Conservation (phyloP, 1,139 yeast genomes). For the Geotrichum histeridarum region DNA sequence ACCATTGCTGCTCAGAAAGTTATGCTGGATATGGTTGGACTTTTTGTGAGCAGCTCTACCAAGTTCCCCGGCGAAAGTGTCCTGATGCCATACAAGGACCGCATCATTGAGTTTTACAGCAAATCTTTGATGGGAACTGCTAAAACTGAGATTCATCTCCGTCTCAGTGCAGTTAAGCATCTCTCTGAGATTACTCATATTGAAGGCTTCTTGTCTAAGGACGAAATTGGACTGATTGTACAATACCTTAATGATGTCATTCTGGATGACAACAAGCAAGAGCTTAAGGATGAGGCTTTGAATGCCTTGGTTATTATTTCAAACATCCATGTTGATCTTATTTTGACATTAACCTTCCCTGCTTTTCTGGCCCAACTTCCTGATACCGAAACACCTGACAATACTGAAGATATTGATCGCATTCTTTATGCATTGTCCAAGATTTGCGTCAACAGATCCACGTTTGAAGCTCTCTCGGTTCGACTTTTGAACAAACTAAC, state of each 20-base stretch:
- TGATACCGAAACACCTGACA: constrained; percentile 31
- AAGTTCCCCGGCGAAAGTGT: constrained; percentile 27
- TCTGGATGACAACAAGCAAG: constrained; percentile 41
- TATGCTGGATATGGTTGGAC: constrained; percentile 48
- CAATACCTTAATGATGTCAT: constrained; percentile 64
- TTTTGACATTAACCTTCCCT: constrained; percentile 59
- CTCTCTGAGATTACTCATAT: constrained; percentile 52
- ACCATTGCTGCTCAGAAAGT: constrained; percentile 55
- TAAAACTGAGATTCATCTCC: constrained; percentile 58
- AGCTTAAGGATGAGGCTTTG: constrained; percentile 40
- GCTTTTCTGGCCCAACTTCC: constrained; percentile 52
- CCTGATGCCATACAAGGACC: constrained; percentile 54
- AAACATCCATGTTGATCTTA: constrained; percentile 40
- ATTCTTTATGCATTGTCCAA: constrained; percentile 33
- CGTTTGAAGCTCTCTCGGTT: constrained; percentile 36
- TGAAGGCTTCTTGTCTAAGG: constrained; percentile 43
- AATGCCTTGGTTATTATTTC: constrained; percentile 53
- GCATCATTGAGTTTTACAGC: constrained; percentile 58
- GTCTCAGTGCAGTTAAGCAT: constrained; percentile 62
- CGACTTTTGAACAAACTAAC: constrained; percentile 36
- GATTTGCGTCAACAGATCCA: constrained; percentile 31
- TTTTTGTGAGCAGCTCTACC: constrained; percentile 44
- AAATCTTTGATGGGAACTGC: constrained; percentile 65
- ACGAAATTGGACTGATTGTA: constrained; percentile 58
- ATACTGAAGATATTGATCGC: constrained; percentile 19